A percentile compares a stretch with the other conserved stretches of the same genome.
Evolutionary conservation across 176 grass and related monocot genomes (phyloP).

Genomic region (Elaeis guineensis): DNA sequence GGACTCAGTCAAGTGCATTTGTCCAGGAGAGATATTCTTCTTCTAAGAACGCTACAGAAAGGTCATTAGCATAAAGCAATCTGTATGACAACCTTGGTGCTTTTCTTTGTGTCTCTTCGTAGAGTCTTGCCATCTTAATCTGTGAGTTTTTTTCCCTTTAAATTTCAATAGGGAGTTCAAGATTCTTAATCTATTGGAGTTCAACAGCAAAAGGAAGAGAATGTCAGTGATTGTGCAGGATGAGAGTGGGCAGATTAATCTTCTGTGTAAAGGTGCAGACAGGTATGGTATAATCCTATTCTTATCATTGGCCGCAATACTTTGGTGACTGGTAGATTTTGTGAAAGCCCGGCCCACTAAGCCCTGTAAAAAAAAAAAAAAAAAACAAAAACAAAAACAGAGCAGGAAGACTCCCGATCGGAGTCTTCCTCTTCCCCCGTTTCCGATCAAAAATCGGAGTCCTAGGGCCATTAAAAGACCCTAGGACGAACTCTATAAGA

Average conservation of each 20-base stretch:
- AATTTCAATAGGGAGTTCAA: constrained; percentile 76
- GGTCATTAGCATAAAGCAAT: constrained; percentile 32
- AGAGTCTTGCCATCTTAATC: constrained; percentile 5
- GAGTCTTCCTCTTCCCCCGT: too few relatives aligned
- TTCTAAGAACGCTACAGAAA: constrained; percentile 47
- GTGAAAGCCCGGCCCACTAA: too few relatives aligned
- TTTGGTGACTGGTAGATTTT: too few relatives aligned
- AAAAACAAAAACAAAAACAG: too few relatives aligned
- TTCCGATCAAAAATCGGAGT: too few relatives aligned
- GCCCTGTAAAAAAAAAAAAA: too few relatives aligned
- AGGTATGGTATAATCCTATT: constrained; percentile 29
- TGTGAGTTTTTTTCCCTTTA: constrained; percentile 1
- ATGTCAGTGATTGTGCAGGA: constrained; percentile 92
- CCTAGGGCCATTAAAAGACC: too few relatives aligned
- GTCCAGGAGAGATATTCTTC: constrained; percentile 66
- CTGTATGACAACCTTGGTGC: constrained; percentile 2
- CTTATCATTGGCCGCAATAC: too few relatives aligned
- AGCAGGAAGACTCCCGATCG: too few relatives aligned
- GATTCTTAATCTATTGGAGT: constrained; percentile 97
- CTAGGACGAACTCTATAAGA: too few relatives aligned
- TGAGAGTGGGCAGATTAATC: constrained; percentile 74
- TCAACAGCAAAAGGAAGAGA: constrained; percentile 98
- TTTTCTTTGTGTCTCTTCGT: neutral
- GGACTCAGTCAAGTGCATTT: constrained; percentile 77
- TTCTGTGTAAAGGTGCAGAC: constrained; percentile 98